Evolutionary conservation across 495 filamentous ascomycete genomes (phyloP), one percentile per base, ranked within the genome.

Genomic region (Trypethelium eluteriae): DNA sequence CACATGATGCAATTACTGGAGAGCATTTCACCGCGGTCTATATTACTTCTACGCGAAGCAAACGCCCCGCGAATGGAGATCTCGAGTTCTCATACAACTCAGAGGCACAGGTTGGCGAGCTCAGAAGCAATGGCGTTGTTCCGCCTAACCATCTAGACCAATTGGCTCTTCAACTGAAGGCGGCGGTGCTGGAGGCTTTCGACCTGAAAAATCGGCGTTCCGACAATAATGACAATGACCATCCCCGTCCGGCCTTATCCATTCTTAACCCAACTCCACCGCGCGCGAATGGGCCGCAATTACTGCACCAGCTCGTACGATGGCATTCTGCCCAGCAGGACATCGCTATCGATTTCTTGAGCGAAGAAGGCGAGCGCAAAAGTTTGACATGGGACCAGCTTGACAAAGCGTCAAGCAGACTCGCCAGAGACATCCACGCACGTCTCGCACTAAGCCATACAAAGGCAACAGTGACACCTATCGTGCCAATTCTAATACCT

Each of bases 401-500:
- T n/a, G 84, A 91, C 68, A 67, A 68, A 25, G 74, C 79, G 1
- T 86, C 87, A 0, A 76, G 83, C 18, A 65, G 70, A 10, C 75
- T 90, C 9, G 86, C 88, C 10, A 61, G 70, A 18, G 70, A 76
- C 39, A 82, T 90, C 39, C 68, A 70, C 16, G 39, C 63, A 34
- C 35, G n/a, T 35, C 16, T 46, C 1, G 35, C 63, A 2, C 35
- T 3, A 9, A 34, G 11, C 5, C 10, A 14, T 57, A 2, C 46
- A 1, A 36, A 39, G 7, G n/a, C 18, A 6, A 47, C 12, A 4
- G 18, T 41, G 47, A 38, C 50, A 41, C 62, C 47, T 39, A 80
- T 92, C n/a, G 80, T 94, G 18, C 91, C 91, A 0, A 78, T 94
- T 7, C 81, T 92, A 9, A 71, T 92, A 4, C 84, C 86, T 7